Conservation (phyloP, 352 stramenopile species). For the Thraustotheca clavata region DNA sequence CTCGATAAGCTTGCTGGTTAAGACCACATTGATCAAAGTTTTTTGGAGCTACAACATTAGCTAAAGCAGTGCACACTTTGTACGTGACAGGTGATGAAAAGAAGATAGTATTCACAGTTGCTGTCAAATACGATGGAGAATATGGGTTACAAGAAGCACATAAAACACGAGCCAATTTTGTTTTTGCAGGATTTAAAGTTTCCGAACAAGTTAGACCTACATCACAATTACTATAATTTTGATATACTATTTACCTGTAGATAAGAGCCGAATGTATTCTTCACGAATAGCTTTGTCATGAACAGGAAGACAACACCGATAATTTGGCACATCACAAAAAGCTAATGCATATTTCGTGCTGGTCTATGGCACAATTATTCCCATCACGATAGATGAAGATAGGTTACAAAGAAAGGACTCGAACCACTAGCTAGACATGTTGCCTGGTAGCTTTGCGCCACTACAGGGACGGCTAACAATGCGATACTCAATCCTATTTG, state of each 20-base stretch:
- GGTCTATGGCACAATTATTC: no score
- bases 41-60: neutral
- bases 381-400: no score
- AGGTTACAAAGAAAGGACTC: no score
- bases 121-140: neutral
- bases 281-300: conserved; percentile 6
- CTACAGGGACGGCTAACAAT: no score
- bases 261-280: neutral
- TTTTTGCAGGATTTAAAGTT: conserved; percentile 6
- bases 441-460: no score
- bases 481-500: no score
- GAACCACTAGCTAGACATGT: no score
- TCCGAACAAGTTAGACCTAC: neutral
- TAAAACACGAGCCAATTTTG: neutral
- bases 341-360: neutral
- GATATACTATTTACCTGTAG: neutral
- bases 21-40: conserved; percentile 15
- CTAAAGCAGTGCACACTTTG: conserved; percentile 6
- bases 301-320: conserved; percentile 9
- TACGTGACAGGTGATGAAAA: neutral
- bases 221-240: no score
- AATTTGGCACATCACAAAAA: neutral
- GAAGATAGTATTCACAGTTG: neutral
- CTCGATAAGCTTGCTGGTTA: conserved; percentile 4
- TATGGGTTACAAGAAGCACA: conserved; percentile 8